Evolutionary conservation across 1,284 basidiomycete species (phyloP).

Genomic region (Cronartium quercuum): DNA sequence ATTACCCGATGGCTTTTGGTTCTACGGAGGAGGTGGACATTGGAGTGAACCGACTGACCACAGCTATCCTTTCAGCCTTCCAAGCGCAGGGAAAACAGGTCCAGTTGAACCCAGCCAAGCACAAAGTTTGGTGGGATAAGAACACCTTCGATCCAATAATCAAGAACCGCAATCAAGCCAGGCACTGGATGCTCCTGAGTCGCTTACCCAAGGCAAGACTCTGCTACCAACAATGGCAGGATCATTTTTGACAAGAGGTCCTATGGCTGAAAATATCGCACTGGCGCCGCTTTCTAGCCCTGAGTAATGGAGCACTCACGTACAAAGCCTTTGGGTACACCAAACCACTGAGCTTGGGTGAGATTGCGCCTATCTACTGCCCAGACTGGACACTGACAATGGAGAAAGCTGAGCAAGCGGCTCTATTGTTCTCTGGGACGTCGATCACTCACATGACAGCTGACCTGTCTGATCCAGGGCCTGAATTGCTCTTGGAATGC

Average conservation of each 20-base stretch:
- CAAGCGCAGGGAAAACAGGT: background rate
- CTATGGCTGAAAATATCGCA: background rate
- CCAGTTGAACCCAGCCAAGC: background rate
- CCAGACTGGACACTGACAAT: background rate
- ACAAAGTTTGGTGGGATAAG: conserved; percentile 9
- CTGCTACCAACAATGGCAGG: conserved; percentile 9
- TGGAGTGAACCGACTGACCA: background rate
- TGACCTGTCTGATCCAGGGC: no score
- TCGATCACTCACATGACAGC: no score
- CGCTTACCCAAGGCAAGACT: background rate
- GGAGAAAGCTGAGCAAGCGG: background rate
- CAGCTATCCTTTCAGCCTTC: no score
- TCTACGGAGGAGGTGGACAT: background rate
- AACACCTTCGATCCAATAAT: background rate
- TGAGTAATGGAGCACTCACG: background rate
- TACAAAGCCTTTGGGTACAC: background rate
- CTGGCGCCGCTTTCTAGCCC: background rate
- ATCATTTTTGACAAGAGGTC: background rate
- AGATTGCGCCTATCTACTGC: background rate
- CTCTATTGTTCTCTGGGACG: no score
- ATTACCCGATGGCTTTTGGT: background rate
- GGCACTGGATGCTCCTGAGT: conserved; percentile 6
- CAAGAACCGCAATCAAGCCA: background rate
- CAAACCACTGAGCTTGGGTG: background rate
- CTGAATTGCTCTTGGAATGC: no score